Base-by-base conservation (phyloP, 2,329 filamentous ascomycete species). In the Penicillium janthinellum region DNA sequence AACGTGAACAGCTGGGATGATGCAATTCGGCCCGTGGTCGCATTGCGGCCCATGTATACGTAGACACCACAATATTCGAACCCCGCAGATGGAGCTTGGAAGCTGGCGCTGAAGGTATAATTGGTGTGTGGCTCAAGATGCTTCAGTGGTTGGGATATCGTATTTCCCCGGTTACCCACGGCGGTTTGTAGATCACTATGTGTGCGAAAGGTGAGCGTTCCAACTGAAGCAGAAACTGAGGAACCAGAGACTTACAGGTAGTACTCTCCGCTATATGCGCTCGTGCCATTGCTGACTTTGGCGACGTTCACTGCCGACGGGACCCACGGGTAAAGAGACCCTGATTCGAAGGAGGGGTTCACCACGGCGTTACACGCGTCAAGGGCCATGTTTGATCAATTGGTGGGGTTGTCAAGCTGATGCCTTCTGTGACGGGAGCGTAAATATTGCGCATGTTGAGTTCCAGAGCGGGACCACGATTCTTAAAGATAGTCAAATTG, bases 291-390 rank as follows among this genome's bases (percentile, higher is more conserved):
- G 48, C 52, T 66, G 4, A 69, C 57, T 20, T 57, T 60, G 17
- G 65, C 67, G 11, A 67, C 60, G 22, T 68, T 61, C 7, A 65
- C 54, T 14, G 59, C 62, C 6, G 65, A 66, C 47, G 62, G 34
- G 17, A 56, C 48, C 68, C 67, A 70, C 0, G 68, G 67, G 6
- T 53, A 55, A 1, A 70, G 53, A n/a, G 44, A 34, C 11, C 66
- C 65, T 1, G 67, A 60, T 37, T 70, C 68, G 39, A 70, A 68
- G 39, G 65, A 64, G 3, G 66, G 66, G 45, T 70, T 70, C 35
- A 58, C 20, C 17, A 70, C 52, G 20, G 64, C 54, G 45, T 69
- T 69, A 57, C 65, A 65, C 11, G 57, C 34, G 25, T 62, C 64
- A 8, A 67, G 59, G 3, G 63, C 57, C 66, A 66, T 68, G 20